Conservation (phyloP, 345 rosid genomes). For the Anacardium occidentale region DNA sequence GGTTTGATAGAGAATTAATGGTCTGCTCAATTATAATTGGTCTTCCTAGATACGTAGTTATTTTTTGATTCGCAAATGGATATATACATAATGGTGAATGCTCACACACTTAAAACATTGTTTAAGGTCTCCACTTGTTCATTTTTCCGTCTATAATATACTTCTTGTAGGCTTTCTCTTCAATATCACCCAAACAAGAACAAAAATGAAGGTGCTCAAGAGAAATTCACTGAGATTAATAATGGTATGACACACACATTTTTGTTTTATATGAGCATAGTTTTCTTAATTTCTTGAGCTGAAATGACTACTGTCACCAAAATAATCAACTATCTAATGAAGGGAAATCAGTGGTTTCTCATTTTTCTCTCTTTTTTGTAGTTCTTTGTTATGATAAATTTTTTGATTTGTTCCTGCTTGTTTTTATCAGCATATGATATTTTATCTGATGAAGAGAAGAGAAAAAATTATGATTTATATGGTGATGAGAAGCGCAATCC, state of each 20-base stretch:
- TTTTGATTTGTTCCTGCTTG: constrained; percentile 18
- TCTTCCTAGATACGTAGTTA: too few relatives aligned
- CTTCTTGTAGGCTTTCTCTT: constrained; percentile 66
- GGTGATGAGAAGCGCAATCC: constrained; percentile 88
- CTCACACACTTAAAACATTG: not conserved
- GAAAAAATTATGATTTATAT: constrained; percentile 79
- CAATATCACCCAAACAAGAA: constrained; percentile 91
- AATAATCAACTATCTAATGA: not conserved
- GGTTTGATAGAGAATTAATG: not conserved
- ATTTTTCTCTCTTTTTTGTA: not conserved
- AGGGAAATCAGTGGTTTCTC: not conserved
- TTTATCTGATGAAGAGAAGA: constrained; percentile 82
- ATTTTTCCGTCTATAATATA: not conserved
- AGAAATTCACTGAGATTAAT: constrained; percentile 84
- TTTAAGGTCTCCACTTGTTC: not conserved
- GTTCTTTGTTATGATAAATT: not conserved
- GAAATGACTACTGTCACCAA: not conserved
- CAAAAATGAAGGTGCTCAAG: constrained; percentile 78
- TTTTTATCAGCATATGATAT: constrained; percentile 83
- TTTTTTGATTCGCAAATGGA: not conserved
- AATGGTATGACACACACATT: constrained; percentile 49
- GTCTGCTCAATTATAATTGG: not conserved
- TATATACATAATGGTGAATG: too few relatives aligned
- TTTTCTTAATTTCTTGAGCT: not conserved
- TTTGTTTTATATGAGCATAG: not conserved